Evolutionary conservation across 768 basidiomycete species (phyloP).

Genomic region (Hericium alpestre): DNA sequence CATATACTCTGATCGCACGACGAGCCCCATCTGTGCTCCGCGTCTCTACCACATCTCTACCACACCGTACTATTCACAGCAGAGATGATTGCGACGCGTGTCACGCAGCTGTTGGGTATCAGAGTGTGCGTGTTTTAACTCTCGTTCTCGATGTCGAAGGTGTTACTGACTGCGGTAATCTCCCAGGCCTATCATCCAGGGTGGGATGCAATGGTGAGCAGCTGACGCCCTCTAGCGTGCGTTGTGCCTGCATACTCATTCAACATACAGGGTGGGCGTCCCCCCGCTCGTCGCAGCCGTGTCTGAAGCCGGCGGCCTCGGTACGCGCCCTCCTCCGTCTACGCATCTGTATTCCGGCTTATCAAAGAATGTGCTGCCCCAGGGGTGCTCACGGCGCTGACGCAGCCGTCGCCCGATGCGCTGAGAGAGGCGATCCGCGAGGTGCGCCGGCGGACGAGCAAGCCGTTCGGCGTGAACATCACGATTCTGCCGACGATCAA

Average conservation of each 20-base stretch:
- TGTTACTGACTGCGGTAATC: not conserved
- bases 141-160: not conserved
- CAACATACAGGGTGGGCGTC: slow-evolving; percentile 57
- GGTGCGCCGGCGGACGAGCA: slow-evolving; percentile 55
- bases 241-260: too few relatives aligned
- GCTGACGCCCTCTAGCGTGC: not conserved
- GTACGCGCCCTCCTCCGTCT: slow-evolving; percentile 24
- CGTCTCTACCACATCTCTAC: too few relatives aligned
- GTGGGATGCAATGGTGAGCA: slow-evolving; percentile 81
- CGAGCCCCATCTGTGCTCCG: too few relatives aligned
- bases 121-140: slow-evolving; percentile 38
- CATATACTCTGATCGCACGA: too few relatives aligned
- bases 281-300: slow-evolving; percentile 69
- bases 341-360: not conserved
- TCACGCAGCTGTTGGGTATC: slow-evolving; percentile 59
- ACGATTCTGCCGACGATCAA: slow-evolving; percentile 83
- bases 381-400: slow-evolving; percentile 81
- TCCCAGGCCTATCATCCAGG: slow-evolving; percentile 70
- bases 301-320: slow-evolving; percentile 75
- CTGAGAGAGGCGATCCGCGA: slow-evolving; percentile 73
- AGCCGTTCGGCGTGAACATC: slow-evolving; percentile 79
- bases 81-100: slow-evolving; percentile 29
- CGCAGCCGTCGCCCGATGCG: slow-evolving; percentile 77
- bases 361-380: not conserved
- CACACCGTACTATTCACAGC: not conserved